These are phyloP conservation scores for Aspergillus baeticus DNA, from an alignment of 495 filamentous ascomycete genomes.

Conservation along the genomic window DNA sequence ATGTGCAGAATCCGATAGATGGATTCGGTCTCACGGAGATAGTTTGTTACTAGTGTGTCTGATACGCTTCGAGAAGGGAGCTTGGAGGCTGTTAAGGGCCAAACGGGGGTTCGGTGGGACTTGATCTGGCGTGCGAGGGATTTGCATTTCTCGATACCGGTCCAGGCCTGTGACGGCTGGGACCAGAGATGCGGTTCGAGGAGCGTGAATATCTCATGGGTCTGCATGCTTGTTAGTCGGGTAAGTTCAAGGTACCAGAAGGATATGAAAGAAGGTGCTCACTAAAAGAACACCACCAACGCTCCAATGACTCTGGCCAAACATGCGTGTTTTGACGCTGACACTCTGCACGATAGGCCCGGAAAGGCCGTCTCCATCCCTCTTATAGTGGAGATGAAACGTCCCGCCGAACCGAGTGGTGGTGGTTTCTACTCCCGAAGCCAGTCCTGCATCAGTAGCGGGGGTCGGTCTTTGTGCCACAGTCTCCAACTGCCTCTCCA, in stretches of 20 bases:
- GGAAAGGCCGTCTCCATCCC: constrained; percentile 16
- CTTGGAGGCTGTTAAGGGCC: constrained; percentile 33
- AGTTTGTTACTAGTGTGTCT: constrained; percentile 34
- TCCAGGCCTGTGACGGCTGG: constrained; percentile 32
- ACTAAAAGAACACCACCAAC: constrained; percentile 43
- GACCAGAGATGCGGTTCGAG: constrained; percentile 39
- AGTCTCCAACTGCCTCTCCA: neutral
- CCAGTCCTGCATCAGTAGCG: neutral
- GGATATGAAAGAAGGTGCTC: constrained; percentile 12
- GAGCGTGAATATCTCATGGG: constrained; percentile 36
- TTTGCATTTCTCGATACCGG: constrained; percentile 45
- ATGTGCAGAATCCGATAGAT: constrained; percentile 58
- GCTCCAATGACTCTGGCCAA: constrained; percentile 57
- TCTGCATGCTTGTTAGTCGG: constrained; percentile 26
- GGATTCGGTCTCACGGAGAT: constrained; percentile 42
- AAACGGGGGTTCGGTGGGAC: constrained; percentile 34
- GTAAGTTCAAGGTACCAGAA: neutral
- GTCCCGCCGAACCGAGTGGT: constrained; percentile 12
- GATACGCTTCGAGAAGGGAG: constrained; percentile 49
- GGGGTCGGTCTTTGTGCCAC: neutral
- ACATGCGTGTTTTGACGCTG: constrained; percentile 52
- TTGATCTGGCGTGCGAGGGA: constrained; percentile 45
- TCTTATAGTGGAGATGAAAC: constrained; percentile 30
- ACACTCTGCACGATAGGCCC: constrained; percentile 36
- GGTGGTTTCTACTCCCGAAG: neutral